phyloP scores from a whole-genome alignment of 192 early-diverging fungal species.

The Glomus cerebriforme region DNA sequence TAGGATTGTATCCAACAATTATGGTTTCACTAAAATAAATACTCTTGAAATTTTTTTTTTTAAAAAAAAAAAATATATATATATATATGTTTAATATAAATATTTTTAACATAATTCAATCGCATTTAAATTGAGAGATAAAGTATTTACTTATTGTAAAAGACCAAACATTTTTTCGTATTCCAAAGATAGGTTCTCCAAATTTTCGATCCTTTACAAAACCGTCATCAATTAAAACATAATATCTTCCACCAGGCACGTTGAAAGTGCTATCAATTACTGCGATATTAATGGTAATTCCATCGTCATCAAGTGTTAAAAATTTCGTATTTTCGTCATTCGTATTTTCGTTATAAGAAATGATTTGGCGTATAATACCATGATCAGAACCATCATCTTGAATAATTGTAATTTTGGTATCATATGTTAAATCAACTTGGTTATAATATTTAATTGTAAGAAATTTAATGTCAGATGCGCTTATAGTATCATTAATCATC shows the following conservation, averaged over 20 bases:
- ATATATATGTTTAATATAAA: no score
- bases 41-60: no score
- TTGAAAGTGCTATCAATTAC: constrained; percentile 4
- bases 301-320: background rate
- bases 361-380: background rate
- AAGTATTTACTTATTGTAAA: background rate
- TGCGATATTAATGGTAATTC: background rate
- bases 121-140: no score
- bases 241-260: background rate
- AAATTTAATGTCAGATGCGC: no score
- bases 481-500: background rate
- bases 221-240: constrained; percentile 16
- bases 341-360: no score
- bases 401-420: background rate
- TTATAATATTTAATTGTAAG: no score
- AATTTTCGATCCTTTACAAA: background rate
- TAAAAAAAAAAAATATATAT: no score
- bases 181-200: background rate
- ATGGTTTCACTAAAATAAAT: no score
- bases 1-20: no score
- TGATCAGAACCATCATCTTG: background rate
- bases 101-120: no score
- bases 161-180: background rate
- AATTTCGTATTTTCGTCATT: no score
- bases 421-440: background rate